Evolutionary conservation across 2,329 filamentous ascomycete species (phyloP), one percentile per base, ranked within the genome.

Genomic region (Colletotrichum tamarilloi): DNA sequence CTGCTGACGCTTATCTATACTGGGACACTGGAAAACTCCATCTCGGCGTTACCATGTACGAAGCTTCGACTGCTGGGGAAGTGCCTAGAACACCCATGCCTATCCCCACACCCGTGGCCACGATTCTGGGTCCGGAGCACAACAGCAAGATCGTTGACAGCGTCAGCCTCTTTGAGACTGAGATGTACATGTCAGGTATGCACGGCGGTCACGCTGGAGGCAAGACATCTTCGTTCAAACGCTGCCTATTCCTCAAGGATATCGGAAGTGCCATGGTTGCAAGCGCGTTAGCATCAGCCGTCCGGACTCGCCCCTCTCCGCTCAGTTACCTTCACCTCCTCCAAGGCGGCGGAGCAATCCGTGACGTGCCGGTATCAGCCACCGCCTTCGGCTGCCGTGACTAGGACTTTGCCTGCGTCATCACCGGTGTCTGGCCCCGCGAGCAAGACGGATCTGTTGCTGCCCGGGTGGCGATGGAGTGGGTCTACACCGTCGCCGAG

Each of bases 161-260:
- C 52, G 75, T 90, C 11, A 85, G 81, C 52, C 71, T 91, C 72
- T 92, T 92, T 73, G 86, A 91, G 0, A 82, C 84, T 0, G 90
- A 92, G 64, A 89, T 92, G 86, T 91, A 92, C 80, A 85, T 92
- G 79, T 87, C 87, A 2, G 76, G 74, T 14, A 89, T 92, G 87
- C 89, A 92, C 63, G 87, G 87, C 28, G 89, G 89, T 0, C 89
- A 92, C 64, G 84, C 83, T 22, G 82, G 86, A 26, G 85, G 87
- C 76, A 92, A 91, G 81, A 92, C 89, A 0, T 92, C 87, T 11
- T 85, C 90, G 0, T 92, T 92, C 83, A 92, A 92, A 81, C 85
- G 91, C 76, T 92, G 90, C 77, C 55, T 92, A 35, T 92, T 92
- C 76, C 79, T 92, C 8, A 88, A 87, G 71, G 0, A 77, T 49